Evolutionary conservation across 495 filamentous ascomycete species (phyloP).

Genomic region (Penicillium arizonense): DNA sequence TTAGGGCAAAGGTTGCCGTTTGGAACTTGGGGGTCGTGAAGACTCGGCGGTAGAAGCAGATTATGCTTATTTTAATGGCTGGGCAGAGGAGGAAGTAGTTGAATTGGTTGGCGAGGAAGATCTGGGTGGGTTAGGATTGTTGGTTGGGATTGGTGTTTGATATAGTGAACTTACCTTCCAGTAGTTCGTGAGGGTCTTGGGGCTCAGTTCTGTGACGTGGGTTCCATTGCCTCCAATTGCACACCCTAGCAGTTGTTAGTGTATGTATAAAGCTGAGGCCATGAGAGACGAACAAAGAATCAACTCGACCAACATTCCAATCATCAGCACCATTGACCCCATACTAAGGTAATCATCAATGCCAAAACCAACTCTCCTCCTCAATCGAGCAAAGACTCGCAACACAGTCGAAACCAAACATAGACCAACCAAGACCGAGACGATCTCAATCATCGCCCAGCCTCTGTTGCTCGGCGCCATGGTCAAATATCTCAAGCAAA

Average conservation of each 20-base stretch:
- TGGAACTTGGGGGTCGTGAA: constrained; percentile 43
- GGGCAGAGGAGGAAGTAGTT: constrained; percentile 43
- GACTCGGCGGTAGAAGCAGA: constrained; percentile 48
- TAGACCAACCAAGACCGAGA: constrained; percentile 36
- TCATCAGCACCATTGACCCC: constrained; percentile 27
- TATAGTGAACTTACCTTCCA: constrained; percentile 26
- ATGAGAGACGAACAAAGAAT: constrained; percentile 23
- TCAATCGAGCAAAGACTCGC: constrained; percentile 36
- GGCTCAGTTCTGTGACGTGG: constrained; percentile 21
- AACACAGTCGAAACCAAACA: constrained; percentile 35
- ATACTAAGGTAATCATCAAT: constrained; percentile 44
- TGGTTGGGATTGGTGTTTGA: not conserved
- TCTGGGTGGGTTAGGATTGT: constrained; percentile 22
- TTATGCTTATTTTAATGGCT: constrained; percentile 43
- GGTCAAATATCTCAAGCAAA: constrained; percentile 4
- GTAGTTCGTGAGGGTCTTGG: constrained; percentile 31
- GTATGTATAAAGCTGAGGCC: not conserved
- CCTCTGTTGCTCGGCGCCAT: constrained; percentile 33
- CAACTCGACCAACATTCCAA: constrained; percentile 38
- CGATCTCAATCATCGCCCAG: constrained; percentile 35
- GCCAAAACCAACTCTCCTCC: constrained; percentile 35
- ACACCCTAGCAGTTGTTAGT: constrained; percentile 30
- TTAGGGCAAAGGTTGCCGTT: constrained; percentile 24
- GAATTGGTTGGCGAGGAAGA: constrained; percentile 47
- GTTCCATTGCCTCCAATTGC: constrained; percentile 37